These are phyloP conservation scores for Podospora didyma DNA, from an alignment of 495 filamentous ascomycete genomes.

Conservation along the genomic window DNA sequence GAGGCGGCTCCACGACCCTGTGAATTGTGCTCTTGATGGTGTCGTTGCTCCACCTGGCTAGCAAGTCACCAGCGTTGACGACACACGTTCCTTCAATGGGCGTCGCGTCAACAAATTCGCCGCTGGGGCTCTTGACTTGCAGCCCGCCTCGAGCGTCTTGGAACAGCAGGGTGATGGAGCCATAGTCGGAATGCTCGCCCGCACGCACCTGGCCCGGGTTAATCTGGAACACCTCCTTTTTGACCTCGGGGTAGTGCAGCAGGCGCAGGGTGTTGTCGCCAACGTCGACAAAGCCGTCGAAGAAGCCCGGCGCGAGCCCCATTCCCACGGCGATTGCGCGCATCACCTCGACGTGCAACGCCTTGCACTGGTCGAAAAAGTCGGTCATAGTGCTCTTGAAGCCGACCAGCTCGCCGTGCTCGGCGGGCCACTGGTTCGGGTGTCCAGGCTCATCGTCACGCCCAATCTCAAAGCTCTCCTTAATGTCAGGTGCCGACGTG, in stretches of 20 bases:
- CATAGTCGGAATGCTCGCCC: conserved; percentile 87
- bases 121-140: conserved; percentile 75
- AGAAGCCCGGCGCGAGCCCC: conserved; percentile 67
- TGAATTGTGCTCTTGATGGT: conserved; percentile 85
- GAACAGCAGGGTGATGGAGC: conserved; percentile 82
- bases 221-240: conserved; percentile 60
- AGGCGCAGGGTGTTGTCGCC: conserved; percentile 88
- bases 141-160: conserved; percentile 80
- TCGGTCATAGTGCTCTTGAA: conserved; percentile 70
- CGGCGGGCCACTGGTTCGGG: conserved; percentile 79
- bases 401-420: conserved; percentile 53
- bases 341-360: conserved; percentile 77
- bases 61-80: conserved; percentile 85
- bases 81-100: conserved; percentile 83
- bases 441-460: conserved; percentile 61
- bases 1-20: conserved; percentile 81
- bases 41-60: conserved; percentile 89
- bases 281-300: conserved; percentile 66
- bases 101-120: conserved; percentile 75
- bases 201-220: conserved; percentile 76
- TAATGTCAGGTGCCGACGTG: conserved; percentile 65
- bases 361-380: conserved; percentile 71
- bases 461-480: conserved; percentile 83
- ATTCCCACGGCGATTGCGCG: conserved; percentile 82
- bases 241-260: conserved; percentile 78